Conservation (phyloP, 495 filamentous ascomycete genomes). For the Clohesyomyces aquaticus region DNA sequence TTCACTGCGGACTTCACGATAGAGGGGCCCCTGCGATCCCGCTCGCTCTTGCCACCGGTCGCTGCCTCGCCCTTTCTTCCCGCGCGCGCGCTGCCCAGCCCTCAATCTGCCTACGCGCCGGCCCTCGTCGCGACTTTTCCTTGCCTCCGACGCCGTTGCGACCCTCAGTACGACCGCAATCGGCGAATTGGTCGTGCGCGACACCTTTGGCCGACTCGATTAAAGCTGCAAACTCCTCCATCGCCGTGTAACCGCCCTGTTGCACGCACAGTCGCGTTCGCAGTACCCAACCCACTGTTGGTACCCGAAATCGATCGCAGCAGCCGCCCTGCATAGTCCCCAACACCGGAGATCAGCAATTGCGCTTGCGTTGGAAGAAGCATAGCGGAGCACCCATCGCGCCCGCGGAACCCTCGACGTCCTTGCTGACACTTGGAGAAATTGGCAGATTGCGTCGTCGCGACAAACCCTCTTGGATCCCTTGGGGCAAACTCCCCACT, state of each 20-base stretch:
- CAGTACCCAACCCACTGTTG: constrained; percentile 33
- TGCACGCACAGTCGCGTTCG: constrained; percentile 38
- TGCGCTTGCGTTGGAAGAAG: constrained; percentile 1
- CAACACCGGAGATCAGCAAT: constrained; percentile 6
- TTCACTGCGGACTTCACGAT: not conserved
- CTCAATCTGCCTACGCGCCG: not conserved
- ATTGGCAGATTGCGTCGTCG: not conserved
- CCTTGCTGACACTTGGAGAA: constrained; percentile 29
- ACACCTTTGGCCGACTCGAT: constrained; percentile 18
- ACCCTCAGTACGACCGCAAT: not conserved
- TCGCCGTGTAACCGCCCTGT: constrained; percentile 33
- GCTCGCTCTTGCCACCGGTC: not conserved
- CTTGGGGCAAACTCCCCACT: not conserved
- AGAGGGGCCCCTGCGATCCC: not conserved
- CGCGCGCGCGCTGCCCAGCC: not conserved
- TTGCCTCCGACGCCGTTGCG: constrained; percentile 19
- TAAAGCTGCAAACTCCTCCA: constrained; percentile 18
- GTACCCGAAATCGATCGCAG: constrained; percentile 24
- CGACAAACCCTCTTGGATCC: not conserved
- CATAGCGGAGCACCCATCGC: constrained; percentile 6
- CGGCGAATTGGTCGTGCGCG: constrained; percentile 20
- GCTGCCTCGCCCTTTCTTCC: not conserved
- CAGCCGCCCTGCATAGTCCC: constrained; percentile 28
- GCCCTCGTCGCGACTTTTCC: not conserved
- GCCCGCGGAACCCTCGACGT: not conserved